Evolutionary conservation across 192 early-diverging fungal species (phyloP).

Genomic region (Linnemannia elongata): DNA sequence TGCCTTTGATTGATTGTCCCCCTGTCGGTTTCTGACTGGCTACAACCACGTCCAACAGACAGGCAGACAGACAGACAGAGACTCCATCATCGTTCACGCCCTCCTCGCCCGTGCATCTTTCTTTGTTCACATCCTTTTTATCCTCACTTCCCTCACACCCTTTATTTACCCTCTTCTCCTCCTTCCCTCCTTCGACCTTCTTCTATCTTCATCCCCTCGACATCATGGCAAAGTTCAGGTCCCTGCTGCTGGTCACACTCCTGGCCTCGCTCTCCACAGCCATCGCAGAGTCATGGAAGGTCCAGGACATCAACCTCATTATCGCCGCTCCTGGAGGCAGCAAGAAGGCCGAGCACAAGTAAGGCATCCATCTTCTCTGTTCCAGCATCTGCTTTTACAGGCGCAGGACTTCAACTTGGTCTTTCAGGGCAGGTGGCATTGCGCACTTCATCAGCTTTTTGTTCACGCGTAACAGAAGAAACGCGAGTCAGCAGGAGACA

Average conservation of each 20-base stretch:
- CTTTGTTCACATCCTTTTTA: constrained; percentile 6
- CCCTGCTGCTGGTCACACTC: constrained; percentile 32
- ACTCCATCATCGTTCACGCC: neutral
- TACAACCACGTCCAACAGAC: too few species aligned
- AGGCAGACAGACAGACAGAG: neutral
- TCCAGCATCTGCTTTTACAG: neutral
- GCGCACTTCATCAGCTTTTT: neutral
- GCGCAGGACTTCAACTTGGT: neutral
- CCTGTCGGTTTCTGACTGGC: constrained; percentile 12
- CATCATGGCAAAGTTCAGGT: constrained; percentile 49
- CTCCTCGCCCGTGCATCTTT: neutral
- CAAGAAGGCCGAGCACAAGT: constrained; percentile 47
- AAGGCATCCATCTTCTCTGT: constrained; percentile 1
- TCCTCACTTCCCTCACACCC: neutral
- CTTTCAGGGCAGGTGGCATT: neutral
- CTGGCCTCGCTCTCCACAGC: constrained; percentile 44
- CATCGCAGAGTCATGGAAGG: constrained; percentile 44
- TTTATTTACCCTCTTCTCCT: neutral
- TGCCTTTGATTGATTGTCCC: neutral
- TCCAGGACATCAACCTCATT: constrained; percentile 41
- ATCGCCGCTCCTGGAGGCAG: constrained; percentile 26
- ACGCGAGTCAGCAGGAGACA: neutral
- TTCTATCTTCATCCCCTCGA: neutral
- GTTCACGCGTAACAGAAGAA: neutral
- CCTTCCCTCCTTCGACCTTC: neutral